These are phyloP conservation scores for Linanthus parryae DNA, from an alignment of 148 eudicot genomes.

Conservation along the genomic window DNA sequence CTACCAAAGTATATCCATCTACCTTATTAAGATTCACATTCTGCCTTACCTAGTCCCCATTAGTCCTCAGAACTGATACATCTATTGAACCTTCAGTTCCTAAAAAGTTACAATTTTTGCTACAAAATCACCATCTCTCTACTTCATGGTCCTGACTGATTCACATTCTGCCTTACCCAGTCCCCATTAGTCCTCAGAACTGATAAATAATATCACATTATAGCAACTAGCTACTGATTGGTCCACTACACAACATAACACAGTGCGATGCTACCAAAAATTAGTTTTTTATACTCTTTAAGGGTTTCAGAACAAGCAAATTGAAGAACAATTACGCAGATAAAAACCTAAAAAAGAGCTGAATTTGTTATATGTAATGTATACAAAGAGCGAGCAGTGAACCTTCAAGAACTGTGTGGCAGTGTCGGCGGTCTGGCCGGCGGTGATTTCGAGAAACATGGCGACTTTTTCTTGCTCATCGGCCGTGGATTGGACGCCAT, in stretches of 20 bases:
- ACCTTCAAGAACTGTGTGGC: slow-evolving; percentile 92
- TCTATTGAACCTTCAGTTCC: too few species aligned
- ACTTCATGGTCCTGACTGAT: too few species aligned
- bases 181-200: too few species aligned
- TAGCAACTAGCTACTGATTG: not conserved
- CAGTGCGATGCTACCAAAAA: not conserved
- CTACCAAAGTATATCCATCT: too few species aligned
- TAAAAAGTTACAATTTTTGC: too few species aligned
- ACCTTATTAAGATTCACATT: too few species aligned
- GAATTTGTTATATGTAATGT: not conserved
- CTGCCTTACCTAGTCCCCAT: too few species aligned
- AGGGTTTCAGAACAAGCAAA: too few species aligned
- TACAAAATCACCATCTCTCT: too few species aligned
- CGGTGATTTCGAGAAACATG: slow-evolving; percentile 87
- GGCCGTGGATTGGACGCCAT: slow-evolving; percentile 28
- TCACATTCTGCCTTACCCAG: too few species aligned
- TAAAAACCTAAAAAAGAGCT: not conserved
- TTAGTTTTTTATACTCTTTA: not conserved
- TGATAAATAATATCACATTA: too few species aligned
- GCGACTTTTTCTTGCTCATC: slow-evolving; percentile 60
- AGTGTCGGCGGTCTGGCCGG: slow-evolving; percentile 72
- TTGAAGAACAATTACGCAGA: not conserved
- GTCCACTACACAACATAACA: not conserved
- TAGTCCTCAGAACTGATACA: too few species aligned
- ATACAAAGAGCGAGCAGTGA: not conserved